A percentile compares a stretch with the other conserved stretches of the same genome.
These are phyloP conservation scores for Thermochaetoides dissita DNA, from an alignment of 2,329 filamentous ascomycete species.

Conservation along the genomic window DNA sequence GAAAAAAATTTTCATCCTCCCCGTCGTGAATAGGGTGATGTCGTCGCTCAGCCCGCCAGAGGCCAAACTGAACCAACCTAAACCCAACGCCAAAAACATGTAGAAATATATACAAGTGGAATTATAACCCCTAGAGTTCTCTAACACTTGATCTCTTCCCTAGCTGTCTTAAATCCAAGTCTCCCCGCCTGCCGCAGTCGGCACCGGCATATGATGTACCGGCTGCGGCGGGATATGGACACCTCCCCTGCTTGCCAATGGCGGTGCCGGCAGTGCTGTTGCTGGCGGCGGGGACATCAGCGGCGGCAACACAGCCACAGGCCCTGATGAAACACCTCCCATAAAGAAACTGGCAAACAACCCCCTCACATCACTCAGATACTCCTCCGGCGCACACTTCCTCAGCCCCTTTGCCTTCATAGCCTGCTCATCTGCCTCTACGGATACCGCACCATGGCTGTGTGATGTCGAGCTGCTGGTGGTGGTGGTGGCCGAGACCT, in stretches of 20 bases:
- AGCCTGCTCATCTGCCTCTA: slow-evolving; percentile 61
- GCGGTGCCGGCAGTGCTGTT: background rate
- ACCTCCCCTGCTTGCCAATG: background rate
- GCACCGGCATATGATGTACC: background rate
- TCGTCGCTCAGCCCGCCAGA: too few species aligned
- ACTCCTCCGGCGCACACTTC: slow-evolving; percentile 68
- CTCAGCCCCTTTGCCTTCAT: slow-evolving; percentile 56
- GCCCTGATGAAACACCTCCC: too few species aligned
- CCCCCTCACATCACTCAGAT: slow-evolving; percentile 64
- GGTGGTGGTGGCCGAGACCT: background rate
- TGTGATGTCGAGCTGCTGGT: background rate
- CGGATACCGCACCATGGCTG: slow-evolving; percentile 6
- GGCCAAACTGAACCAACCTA: too few species aligned
- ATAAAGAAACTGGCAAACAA: slow-evolving; percentile 48
- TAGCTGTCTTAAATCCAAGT: background rate
- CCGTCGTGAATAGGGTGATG: too few species aligned
- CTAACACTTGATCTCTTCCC: too few species aligned
- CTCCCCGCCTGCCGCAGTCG: background rate
- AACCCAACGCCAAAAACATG: too few species aligned
- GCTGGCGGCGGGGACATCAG: background rate
- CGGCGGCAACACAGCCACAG: background rate
- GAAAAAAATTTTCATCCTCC: too few species aligned
- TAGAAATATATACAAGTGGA: too few species aligned
- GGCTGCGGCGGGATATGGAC: too few species aligned
- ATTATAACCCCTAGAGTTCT: too few species aligned